Conservation (phyloP, 805 yeast species). For the Saturnispora quitensis region DNA sequence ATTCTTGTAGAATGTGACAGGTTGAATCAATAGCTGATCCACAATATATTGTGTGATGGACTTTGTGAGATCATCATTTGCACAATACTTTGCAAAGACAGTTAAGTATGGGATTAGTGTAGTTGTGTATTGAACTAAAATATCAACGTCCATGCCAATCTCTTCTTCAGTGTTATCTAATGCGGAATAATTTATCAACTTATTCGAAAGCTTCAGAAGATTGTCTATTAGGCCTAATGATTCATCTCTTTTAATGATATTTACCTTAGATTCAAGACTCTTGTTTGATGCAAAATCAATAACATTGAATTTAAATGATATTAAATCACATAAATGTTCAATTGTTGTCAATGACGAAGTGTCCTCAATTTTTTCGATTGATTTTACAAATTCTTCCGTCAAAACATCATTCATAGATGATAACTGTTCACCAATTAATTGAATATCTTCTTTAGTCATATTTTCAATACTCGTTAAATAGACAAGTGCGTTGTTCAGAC, state of each 20-base stretch:
- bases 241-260: neutral
- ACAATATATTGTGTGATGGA: slow-evolving; percentile 21
- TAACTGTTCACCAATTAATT: slow-evolving; percentile 4
- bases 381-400: neutral
- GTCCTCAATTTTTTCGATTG: neutral
- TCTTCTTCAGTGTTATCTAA: neutral
- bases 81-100: slow-evolving; percentile 19
- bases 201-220: neutral
- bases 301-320: slow-evolving; percentile 1
- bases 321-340: slow-evolving; percentile 5
- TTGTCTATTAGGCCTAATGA: neutral
- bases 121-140: slow-evolving; percentile 14
- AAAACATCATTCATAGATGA: slow-evolving; percentile 1
- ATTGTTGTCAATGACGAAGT: neutral
- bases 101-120: slow-evolving; percentile 20
- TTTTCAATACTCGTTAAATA: slow-evolving; percentile 20
- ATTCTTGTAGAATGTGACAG: slow-evolving; percentile 11
- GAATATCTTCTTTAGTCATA: slow-evolving; percentile 16
- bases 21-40: slow-evolving; percentile 17
- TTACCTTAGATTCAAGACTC: neutral
- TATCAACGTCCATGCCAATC: slow-evolving; percentile 3
- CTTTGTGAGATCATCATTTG: slow-evolving; percentile 13
- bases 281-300: neutral
- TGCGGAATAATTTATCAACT: neutral
- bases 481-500: slow-evolving; percentile 60